Evolutionary conservation across 2,329 filamentous ascomycete species (phyloP).

Genomic region (Ophiostoma sp.): DNA sequence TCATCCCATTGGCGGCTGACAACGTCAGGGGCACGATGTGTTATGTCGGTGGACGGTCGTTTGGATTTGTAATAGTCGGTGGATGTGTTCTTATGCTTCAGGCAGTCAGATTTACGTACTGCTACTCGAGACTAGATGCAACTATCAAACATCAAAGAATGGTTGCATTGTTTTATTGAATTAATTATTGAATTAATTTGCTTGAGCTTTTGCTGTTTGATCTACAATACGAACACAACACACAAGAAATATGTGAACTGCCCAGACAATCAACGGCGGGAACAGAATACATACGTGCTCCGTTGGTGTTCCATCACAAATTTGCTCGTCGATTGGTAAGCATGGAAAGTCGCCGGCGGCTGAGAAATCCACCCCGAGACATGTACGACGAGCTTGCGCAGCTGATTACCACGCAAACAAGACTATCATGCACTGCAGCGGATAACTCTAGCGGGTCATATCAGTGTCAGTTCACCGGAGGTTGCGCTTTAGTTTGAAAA

Average conservation of each 20-base stretch:
- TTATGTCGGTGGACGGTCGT: neutral
- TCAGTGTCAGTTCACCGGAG: neutral
- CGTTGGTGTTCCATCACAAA: neutral
- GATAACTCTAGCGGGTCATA: neutral
- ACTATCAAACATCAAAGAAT: too few species aligned
- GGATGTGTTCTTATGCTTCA: too few species aligned
- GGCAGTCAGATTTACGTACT: too few species aligned
- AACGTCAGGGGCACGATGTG: neutral
- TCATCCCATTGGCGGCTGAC: neutral
- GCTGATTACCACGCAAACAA: neutral
- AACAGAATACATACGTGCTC: too few species aligned
- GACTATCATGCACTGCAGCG: neutral
- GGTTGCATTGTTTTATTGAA: too few species aligned
- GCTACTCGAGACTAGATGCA: too few species aligned
- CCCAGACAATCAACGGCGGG: too few species aligned
- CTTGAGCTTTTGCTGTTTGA: too few species aligned
- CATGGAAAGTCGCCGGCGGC: constrained; percentile 4
- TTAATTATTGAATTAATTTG: too few species aligned
- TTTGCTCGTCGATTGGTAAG: constrained; percentile 6
- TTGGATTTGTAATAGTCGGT: neutral
- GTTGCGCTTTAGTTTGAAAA: neutral
- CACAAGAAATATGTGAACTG: too few species aligned
- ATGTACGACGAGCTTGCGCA: neutral
- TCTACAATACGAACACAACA: too few species aligned
- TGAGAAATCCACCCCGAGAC: neutral